Base-by-base conservation (phyloP, 768 basidiomycete species). In the Boletus sp. region DNA sequence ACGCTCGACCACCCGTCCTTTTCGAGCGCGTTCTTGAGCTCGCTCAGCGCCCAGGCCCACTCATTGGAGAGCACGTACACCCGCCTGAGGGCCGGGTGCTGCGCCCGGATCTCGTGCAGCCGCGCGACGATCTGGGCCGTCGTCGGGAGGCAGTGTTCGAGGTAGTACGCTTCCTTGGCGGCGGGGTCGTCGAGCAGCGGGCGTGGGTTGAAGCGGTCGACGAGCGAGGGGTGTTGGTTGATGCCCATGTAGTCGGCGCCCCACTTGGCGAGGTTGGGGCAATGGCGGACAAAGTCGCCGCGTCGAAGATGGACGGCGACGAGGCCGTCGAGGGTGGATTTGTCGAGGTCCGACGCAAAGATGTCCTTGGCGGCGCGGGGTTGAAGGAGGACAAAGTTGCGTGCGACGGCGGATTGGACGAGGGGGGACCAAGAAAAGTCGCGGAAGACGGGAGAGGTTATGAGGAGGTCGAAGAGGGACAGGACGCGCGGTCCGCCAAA, bases 231-330 rank as follows among this genome's bases (percentile, higher is more conserved):
- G 41, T 76, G 73, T 23, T 75, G 72, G 60, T 80, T 81, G 34
- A 83, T 70, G 11, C 82, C 82, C 71, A 79, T 79, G 62, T 77
- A 84, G 1, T 59, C 53, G 0, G 75, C 59, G 39, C 66, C 63
- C 79, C 79, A 80, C 5, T 65, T 54, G 1, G 76, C 74, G 34
- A 84, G 74, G 37, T 79, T 77, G 2, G 72, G 70, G 56, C 83
- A 84, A 58, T 84, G 83, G 0, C 83, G 77, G 39, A 79, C 74
- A 60, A 79, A 85, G 55, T 85, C 84, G 6, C 84, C 84, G 1
- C 82, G 72, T 0, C 83, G 77, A 39, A 84, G 72, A 49, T 85
- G 83, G 8, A 84, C 53, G 1, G 83, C 83, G 13, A 85, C 62
- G 7, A 83, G 70, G 3, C 77, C 79, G 2, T 68, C 60, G 23